Percentiles rank a stretch among this genome's conserved stretches.
Evolutionary conservation across 2,329 filamentous ascomycete species (phyloP).

Genomic region (Fulvia fulva): DNA sequence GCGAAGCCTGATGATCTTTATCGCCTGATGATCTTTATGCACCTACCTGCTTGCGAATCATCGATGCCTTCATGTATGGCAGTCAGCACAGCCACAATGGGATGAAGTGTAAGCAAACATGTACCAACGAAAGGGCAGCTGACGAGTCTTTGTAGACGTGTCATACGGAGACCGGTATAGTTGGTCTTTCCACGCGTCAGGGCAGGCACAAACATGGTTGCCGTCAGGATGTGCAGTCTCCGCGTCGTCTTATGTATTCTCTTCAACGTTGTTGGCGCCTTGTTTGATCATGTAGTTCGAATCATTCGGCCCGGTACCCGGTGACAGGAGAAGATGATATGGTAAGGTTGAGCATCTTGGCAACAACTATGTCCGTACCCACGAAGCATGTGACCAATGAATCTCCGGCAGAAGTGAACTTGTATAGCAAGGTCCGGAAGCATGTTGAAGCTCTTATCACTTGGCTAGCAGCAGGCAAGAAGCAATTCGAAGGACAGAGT

Average conservation of each 20-base stretch:
- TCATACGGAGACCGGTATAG: slow-evolving; percentile 52
- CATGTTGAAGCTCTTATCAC: slow-evolving; percentile 47
- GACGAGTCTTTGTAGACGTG: slow-evolving; percentile 34
- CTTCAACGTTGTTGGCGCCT: slow-evolving; percentile 49
- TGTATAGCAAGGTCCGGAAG: slow-evolving; percentile 54
- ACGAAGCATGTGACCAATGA: background rate
- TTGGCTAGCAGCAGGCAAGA: slow-evolving; percentile 51
- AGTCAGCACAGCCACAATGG: slow-evolving; percentile 54
- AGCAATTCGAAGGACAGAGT: slow-evolving; percentile 47
- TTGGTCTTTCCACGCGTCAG: slow-evolving; percentile 31
- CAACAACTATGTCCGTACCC: background rate
- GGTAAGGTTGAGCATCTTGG: slow-evolving; percentile 22
- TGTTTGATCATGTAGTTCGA: slow-evolving; percentile 55
- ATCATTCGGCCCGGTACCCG: slow-evolving; percentile 48
- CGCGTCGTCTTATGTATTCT: slow-evolving; percentile 40
- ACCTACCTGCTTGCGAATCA: slow-evolving; percentile 38
- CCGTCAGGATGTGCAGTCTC: slow-evolving; percentile 43
- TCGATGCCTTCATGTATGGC: slow-evolving; percentile 45
- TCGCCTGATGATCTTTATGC: too few species aligned
- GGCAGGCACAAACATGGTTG: slow-evolving; percentile 43
- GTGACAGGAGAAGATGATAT: slow-evolving; percentile 51
- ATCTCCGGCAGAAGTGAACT: slow-evolving; percentile 46
- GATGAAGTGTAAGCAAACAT: slow-evolving; percentile 20
- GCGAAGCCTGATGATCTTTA: slow-evolving; percentile 43
- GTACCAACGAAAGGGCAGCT: background rate